Evolutionary conservation across 495 filamentous ascomycete genomes (phyloP).

Genomic region (Pyrenopolyporus hunteri): DNA sequence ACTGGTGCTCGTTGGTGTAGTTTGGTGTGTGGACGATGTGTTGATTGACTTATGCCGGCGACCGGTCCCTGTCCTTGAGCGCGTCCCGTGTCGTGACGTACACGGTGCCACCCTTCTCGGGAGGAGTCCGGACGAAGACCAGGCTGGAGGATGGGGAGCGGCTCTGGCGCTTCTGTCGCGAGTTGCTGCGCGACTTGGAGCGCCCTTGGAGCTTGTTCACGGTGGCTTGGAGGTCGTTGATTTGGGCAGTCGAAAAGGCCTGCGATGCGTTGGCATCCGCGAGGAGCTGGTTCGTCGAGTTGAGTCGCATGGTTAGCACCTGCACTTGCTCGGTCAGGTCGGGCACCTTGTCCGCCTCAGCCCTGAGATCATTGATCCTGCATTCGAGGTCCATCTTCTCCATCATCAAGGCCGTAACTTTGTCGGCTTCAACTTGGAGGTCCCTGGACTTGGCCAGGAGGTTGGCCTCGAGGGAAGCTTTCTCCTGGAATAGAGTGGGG

Average conservation of each 20-base stretch:
- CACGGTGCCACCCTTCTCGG: constrained; percentile 26
- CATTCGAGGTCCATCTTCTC: constrained; percentile 43
- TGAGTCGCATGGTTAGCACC: constrained; percentile 17
- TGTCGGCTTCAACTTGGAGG: constrained; percentile 35
- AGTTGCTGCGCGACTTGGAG: constrained; percentile 38
- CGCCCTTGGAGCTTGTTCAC: constrained; percentile 14
- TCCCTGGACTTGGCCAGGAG: constrained; percentile 35
- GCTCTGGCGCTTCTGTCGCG: constrained; percentile 36
- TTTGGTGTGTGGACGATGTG: no score
- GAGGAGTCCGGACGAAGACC: constrained; percentile 38
- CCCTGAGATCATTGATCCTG: constrained; percentile 26
- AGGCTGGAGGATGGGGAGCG: constrained; percentile 32
- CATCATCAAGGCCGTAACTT: constrained; percentile 30
- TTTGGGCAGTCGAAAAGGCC: not conserved
- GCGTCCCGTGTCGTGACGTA: constrained; percentile 37
- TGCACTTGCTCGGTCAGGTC: constrained; percentile 31
- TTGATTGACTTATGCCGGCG: constrained; percentile 5
- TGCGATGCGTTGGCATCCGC: not conserved
- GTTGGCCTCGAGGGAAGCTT: constrained; percentile 39
- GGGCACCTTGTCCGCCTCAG: constrained; percentile 36
- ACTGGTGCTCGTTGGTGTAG: not conserved
- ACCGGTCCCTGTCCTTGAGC: constrained; percentile 26
- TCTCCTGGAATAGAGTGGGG: constrained; percentile 41
- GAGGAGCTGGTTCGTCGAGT: constrained; percentile 10
- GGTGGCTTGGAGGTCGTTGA: constrained; percentile 3